These are phyloP conservation scores for Magnolia sinica DNA, from an alignment of 164 flowering plant species.

Conservation along the genomic window DNA sequence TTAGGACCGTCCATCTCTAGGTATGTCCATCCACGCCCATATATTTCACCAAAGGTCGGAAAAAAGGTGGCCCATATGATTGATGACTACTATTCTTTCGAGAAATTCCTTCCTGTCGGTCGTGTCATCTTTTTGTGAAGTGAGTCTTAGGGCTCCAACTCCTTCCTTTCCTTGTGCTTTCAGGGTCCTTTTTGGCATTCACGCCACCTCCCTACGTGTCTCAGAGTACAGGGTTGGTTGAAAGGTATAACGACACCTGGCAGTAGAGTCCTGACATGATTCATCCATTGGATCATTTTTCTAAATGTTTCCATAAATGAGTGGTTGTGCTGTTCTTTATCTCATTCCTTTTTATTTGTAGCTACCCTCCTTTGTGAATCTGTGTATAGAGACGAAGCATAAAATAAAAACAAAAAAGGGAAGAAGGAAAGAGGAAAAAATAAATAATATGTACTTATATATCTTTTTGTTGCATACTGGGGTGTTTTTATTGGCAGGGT, in stretches of 20 bases:
- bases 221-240: neutral
- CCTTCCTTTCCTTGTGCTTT: neutral
- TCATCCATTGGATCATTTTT: neutral
- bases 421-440: too few relatives aligned
- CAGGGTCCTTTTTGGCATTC: neutral
- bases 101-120: neutral
- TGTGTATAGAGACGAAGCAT: too few relatives aligned
- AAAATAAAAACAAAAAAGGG: too few relatives aligned
- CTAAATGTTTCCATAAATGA: neutral
- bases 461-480: too few relatives aligned
- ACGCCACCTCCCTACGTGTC: neutral
- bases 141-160: neutral
- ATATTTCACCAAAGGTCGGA: too few relatives aligned
- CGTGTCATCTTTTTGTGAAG: neutral
- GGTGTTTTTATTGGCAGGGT: too few relatives aligned
- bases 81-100: too few relatives aligned
- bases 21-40: too few relatives aligned
- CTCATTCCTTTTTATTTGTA: neutral
- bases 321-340: neutral
- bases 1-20: too few relatives aligned
- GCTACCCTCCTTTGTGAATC: neutral
- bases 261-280: neutral
- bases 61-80: too few relatives aligned
- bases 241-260: neutral
- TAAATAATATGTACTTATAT: too few relatives aligned